phyloP scores from a whole-genome alignment of 176 grass and related monocot species.

The Canna indica region DNA sequence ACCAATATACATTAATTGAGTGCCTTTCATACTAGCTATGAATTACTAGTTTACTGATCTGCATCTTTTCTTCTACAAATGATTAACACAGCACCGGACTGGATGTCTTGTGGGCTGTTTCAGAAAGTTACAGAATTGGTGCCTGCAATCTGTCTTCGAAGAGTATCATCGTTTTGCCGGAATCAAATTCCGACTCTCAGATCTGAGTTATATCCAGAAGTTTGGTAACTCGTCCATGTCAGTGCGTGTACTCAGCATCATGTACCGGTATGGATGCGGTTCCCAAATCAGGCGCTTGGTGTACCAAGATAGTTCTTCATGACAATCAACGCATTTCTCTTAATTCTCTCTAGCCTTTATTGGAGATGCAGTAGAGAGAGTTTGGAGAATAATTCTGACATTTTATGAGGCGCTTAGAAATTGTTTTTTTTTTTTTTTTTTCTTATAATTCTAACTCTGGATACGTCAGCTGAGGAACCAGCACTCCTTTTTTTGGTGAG shows the following conservation, averaged over 20 bases:
- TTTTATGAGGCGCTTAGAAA: too few relatives aligned
- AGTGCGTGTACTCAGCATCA: conserved; percentile 38
- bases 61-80: background rate
- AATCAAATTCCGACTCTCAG: conserved; percentile 31
- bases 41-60: background rate
- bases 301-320: conserved; percentile 17
- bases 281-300: conserved; percentile 33
- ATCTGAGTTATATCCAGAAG: conserved; percentile 41
- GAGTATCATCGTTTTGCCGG: conserved; percentile 42
- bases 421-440: too few relatives aligned
- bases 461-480: too few relatives aligned
- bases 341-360: too few relatives aligned
- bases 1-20: background rate
- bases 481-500: too few relatives aligned
- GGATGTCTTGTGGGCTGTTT: conserved; percentile 53
- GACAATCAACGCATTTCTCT: background rate
- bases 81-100: conserved; percentile 40
- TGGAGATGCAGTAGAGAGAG: too few relatives aligned
- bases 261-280: conserved; percentile 39
- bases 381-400: too few relatives aligned
- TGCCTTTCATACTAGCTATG: background rate
- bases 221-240: conserved; percentile 41
- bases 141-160: conserved; percentile 52
- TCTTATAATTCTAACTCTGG: too few relatives aligned
- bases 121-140: conserved; percentile 54